These are phyloP conservation scores for Mycena albidolilacea DNA, from an alignment of 768 basidiomycete genomes.

Conservation along the genomic window DNA sequence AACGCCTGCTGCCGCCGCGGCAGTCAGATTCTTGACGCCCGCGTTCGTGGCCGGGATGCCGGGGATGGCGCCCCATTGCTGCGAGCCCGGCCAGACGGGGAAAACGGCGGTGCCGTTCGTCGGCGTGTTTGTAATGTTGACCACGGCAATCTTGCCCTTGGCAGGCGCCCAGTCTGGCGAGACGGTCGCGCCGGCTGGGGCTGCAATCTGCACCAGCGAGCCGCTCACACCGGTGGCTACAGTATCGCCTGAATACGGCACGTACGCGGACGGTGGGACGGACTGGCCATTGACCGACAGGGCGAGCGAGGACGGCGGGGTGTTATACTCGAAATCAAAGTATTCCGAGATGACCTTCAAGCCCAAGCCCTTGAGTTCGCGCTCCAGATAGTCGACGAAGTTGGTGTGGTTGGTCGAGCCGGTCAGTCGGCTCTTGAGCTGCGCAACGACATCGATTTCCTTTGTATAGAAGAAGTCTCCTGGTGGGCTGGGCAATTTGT, in stretches of 20 bases:
- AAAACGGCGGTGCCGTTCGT: background rate
- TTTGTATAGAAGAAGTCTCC: conserved; percentile 8
- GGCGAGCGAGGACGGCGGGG: background rate
- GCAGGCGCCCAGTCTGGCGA: conserved; percentile 2
- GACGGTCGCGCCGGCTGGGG: background rate
- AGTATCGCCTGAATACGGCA: conserved; percentile 5
- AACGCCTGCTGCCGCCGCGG: conserved; percentile 4
- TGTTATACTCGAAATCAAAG: background rate
- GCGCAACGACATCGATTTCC: conserved; percentile 1
- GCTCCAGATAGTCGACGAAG: conserved; percentile 4
- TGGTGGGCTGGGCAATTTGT: conserved; percentile 7
- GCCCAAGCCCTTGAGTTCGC: background rate
- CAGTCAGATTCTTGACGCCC: conserved; percentile 2
- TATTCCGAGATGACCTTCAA: background rate
- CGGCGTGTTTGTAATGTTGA: conserved; percentile 2
- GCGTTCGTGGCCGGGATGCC: conserved; percentile 7
- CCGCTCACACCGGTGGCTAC: background rate
- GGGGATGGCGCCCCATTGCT: conserved; percentile 1
- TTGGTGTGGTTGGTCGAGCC: conserved; percentile 3
- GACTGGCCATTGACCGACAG: conserved; percentile 1
- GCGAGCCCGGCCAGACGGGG: background rate
- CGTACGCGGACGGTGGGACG: background rate
- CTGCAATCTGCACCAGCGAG: background rate
- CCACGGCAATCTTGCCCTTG: background rate
- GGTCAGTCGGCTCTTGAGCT: conserved; percentile 4